Conservation (phyloP, 2,329 filamentous ascomycete species). For the Diaporthe australafricana region DNA sequence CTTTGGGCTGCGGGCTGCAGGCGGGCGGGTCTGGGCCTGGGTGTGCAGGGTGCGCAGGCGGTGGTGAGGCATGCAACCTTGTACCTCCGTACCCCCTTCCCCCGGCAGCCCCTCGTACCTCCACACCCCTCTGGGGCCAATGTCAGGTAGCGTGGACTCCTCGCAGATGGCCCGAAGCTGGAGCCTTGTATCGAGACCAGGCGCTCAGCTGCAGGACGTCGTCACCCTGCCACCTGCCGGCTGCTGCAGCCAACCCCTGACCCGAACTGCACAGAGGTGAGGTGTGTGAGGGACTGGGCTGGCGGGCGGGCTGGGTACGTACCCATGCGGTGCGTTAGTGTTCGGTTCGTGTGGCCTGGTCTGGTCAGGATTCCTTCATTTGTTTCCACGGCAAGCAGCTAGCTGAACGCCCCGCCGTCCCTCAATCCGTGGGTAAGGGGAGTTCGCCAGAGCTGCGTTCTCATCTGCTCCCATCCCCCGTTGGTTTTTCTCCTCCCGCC, state of each 20-base stretch:
- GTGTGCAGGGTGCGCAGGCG: slow-evolving; percentile 7
- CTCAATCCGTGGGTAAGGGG: slow-evolving; percentile 38
- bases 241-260: slow-evolving; percentile 29
- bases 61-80: slow-evolving; percentile 14
- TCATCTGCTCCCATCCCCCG: slow-evolving; percentile 37
- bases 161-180: slow-evolving; percentile 28
- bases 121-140: slow-evolving; percentile 8
- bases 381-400: slow-evolving; percentile 35
- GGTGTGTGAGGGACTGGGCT: slow-evolving; percentile 2
- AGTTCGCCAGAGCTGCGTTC: slow-evolving; percentile 38
- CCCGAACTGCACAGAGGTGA: slow-evolving; percentile 15
- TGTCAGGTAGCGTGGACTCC: slow-evolving; percentile 24
- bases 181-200: slow-evolving; percentile 22
- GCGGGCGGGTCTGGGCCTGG: slow-evolving; percentile 23
- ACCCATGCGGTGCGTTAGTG: slow-evolving; percentile 21
- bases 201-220: slow-evolving; percentile 14
- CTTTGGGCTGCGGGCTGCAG: slow-evolving; percentile 25
- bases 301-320: slow-evolving; percentile 17
- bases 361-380: slow-evolving; percentile 36
- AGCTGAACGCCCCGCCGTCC: slow-evolving; percentile 30
- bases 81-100: background rate
- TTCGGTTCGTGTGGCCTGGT: slow-evolving; percentile 28
- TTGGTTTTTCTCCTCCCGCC: slow-evolving; percentile 39
- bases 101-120: slow-evolving; percentile 2
- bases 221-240: slow-evolving; percentile 26